phyloP scores from a whole-genome alignment of 2,329 filamentous ascomycete species.

The Alternaria postmessia region DNA sequence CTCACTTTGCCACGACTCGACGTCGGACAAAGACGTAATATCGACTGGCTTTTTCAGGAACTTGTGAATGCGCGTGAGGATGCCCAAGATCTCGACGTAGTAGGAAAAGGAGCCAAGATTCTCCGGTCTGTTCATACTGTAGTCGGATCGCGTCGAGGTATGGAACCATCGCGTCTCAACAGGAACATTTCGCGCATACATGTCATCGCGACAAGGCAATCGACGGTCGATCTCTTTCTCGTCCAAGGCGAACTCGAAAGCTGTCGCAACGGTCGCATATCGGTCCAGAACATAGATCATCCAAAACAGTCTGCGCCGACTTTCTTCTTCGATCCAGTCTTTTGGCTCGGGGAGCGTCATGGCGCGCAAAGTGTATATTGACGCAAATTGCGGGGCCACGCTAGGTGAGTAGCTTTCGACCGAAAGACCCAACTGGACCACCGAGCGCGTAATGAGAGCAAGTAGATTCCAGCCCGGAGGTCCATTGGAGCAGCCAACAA shows the following conservation, averaged over 20 bases:
- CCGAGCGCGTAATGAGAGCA: slow-evolving; percentile 85
- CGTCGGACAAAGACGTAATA: slow-evolving; percentile 82
- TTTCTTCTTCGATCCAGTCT: slow-evolving; percentile 90
- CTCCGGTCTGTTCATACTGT: slow-evolving; percentile 73
- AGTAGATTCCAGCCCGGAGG: slow-evolving; percentile 93
- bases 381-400: slow-evolving; percentile 79
- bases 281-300: slow-evolving; percentile 91
- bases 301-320: slow-evolving; percentile 86
- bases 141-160: slow-evolving; percentile 61
- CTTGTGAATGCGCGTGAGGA: slow-evolving; percentile 85
- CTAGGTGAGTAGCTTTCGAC: slow-evolving; percentile 83
- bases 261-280: slow-evolving; percentile 88
- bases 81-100: slow-evolving; percentile 88
- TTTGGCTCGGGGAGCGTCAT: slow-evolving; percentile 84
- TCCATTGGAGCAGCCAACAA: slow-evolving; percentile 86
- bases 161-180: slow-evolving; percentile 87
- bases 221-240: slow-evolving; percentile 90
- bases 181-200: slow-evolving; percentile 82
- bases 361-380: slow-evolving; percentile 87
- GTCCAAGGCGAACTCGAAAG: slow-evolving; percentile 89
- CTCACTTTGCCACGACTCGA: slow-evolving; percentile 87
- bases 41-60: slow-evolving; percentile 91
- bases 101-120: slow-evolving; percentile 89
- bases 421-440: slow-evolving; percentile 85
- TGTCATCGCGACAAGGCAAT: slow-evolving; percentile 84